A percentile compares a stretch with the other conserved stretches of the same genome.
Evolutionary conservation across 2,329 filamentous ascomycete genomes (phyloP).

Genomic region (Diaporthe batatas): DNA sequence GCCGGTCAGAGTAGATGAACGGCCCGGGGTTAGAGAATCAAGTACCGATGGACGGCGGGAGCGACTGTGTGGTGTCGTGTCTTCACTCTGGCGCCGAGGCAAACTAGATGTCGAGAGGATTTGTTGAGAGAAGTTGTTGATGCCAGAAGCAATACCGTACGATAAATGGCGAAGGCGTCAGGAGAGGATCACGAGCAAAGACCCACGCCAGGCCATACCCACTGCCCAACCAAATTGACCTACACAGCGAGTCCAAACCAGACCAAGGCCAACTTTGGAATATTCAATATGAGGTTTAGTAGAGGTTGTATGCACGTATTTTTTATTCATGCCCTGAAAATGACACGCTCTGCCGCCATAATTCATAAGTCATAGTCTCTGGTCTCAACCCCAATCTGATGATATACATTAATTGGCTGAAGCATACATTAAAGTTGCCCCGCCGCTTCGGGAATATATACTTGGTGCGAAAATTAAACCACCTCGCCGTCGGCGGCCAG

Average conservation of each 20-base stretch:
- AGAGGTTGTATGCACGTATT: neutral
- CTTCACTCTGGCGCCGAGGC: neutral
- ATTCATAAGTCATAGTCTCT: constrained; percentile 9
- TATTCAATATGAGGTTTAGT: too few species aligned
- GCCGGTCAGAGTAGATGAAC: neutral
- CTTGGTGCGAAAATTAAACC: neutral
- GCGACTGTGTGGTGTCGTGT: neutral
- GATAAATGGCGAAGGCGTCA: neutral
- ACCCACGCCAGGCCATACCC: neutral
- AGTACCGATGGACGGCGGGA: neutral
- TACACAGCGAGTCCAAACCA: neutral
- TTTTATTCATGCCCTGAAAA: neutral
- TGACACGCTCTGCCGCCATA: neutral
- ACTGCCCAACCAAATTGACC: neutral
- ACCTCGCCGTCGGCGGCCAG: constrained; percentile 18
- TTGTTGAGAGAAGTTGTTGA: constrained; percentile 2
- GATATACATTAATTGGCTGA: neutral
- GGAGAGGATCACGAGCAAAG: neutral
- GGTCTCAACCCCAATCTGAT: neutral
- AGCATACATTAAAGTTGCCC: neutral
- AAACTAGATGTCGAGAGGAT: neutral
- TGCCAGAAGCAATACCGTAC: neutral
- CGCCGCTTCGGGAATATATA: neutral
- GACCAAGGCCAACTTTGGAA: too few species aligned
- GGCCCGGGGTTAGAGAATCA: too few species aligned